Evolutionary conservation across 1,139 yeast species (phyloP).

Genomic region (Saccharomyces hybrid): DNA sequence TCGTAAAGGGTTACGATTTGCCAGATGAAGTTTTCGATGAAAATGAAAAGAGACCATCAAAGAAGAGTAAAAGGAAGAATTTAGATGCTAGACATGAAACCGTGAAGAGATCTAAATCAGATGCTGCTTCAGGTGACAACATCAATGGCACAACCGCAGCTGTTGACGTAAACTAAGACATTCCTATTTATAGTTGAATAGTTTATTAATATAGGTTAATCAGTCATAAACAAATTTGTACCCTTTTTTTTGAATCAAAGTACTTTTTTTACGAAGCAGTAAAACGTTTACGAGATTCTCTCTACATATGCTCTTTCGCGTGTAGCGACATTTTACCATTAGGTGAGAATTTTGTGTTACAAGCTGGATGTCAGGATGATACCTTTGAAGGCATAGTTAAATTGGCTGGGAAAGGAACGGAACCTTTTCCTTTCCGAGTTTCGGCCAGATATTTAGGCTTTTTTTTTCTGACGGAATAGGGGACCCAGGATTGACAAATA

Average conservation of each 20-base stretch:
- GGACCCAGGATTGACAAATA: background rate
- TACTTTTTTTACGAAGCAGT: background rate
- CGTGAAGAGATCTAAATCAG: slow-evolving; percentile 31
- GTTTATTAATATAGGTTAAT: background rate
- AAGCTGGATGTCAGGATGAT: background rate
- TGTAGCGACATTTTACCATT: background rate
- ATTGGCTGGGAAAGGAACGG: background rate
- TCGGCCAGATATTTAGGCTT: slow-evolving; percentile 1
- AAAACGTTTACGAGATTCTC: background rate
- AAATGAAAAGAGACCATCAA: slow-evolving; percentile 67
- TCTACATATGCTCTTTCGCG: background rate
- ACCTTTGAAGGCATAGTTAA: background rate
- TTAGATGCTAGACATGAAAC: slow-evolving; percentile 9
- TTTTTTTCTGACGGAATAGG: background rate
- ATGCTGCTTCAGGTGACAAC: slow-evolving; percentile 4
- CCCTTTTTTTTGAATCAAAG: background rate
- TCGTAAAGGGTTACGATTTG: slow-evolving; percentile 70
- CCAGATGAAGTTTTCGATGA: slow-evolving; percentile 80
- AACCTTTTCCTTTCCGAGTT: background rate
- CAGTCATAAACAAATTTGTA: background rate
- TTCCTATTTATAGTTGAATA: background rate
- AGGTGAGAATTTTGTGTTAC: background rate
- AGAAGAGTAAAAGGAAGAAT: slow-evolving; percentile 42
- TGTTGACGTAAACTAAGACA: slow-evolving; percentile 4
- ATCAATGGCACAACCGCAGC: slow-evolving; percentile 2